Base-by-base conservation (phyloP, 108 stramenopile genomes). In the Fistulifera pelliculosa region DNA sequence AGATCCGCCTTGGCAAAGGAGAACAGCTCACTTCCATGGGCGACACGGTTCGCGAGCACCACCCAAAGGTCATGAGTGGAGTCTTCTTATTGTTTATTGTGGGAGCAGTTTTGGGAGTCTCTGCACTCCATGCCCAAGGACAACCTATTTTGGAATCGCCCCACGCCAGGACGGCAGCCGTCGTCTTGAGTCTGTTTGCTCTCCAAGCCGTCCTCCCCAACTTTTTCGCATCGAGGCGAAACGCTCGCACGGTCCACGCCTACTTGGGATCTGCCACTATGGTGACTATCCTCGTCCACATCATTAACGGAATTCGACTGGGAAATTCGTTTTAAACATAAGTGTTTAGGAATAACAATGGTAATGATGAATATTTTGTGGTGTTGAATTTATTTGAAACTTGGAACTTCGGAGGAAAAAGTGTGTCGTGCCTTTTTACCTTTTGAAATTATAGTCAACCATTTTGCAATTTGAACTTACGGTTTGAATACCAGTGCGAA, bases 11-110 rank as follows among this genome's bases (percentile, higher is more conserved):
- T 11, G 76, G 76, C 13, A 69, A 77, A 27, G 73, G 73, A 13
- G 62, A 66, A 23, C 64, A 60, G 25, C 53, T 56, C 1, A 69
- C 70, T 49, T 67, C 74, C 24, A 42, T 70, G 8, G 76, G 76
- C 18, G 71, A 77, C 14, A 73, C 76, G 8, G 60, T 69, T 35
- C 71, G 76, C 22, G 71, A 71, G 43, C 42, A 56, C 13, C 76
- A 77, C 45, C 76, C 76, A 11, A 76, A 71, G 49, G 43, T 71
- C 50, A 68, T 66, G 25, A 54, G 53, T 25, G 54, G 51, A 38
- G 74, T 70, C 17, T 62, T 75, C 41, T 66, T 70, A 13, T 71
- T 76, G 63, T 76, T 76, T 40, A 49, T 72, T 7, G 58, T 76
- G 14, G 75, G 75, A 27, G 75, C 70, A 24, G 67, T 72, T 38